A percentile compares a stretch with the other conserved stretches of the same genome.
Evolutionary conservation across 1,139 yeast species (phyloP).

Genomic region (Scheffersomyces stambukii): DNA sequence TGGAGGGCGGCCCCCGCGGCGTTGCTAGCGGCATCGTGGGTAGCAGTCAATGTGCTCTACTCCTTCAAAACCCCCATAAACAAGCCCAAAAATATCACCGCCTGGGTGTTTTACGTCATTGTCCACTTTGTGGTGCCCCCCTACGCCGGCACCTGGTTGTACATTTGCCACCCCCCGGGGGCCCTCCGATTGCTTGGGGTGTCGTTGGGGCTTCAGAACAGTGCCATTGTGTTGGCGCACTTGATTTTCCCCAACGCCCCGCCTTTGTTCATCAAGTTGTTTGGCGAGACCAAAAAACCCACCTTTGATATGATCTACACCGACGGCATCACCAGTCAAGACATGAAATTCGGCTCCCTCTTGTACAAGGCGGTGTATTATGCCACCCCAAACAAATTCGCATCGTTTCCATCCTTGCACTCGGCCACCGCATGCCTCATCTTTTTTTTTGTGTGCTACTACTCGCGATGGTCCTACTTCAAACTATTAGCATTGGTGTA

Average conservation of each 20-base stretch:
- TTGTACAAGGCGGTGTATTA: constrained; percentile 56
- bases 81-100: constrained; percentile 43
- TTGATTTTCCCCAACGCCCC: constrained; percentile 62
- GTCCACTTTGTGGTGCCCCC: constrained; percentile 58
- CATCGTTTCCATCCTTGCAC: constrained; percentile 65
- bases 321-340: constrained; percentile 63
- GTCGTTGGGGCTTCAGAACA: constrained; percentile 54
- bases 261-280: constrained; percentile 62
- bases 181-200: constrained; percentile 47
- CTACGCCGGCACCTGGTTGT: constrained; percentile 57
- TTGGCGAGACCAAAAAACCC: constrained; percentile 52
- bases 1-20: constrained; percentile 19
- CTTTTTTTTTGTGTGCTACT: constrained; percentile 42
- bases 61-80: constrained; percentile 27
- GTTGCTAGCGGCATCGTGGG: constrained; percentile 33
- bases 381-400: constrained; percentile 64
- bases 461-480: constrained; percentile 34
- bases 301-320: constrained; percentile 60
- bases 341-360: constrained; percentile 49
- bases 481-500: constrained; percentile 30
- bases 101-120: constrained; percentile 59
- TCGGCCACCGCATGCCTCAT: constrained; percentile 58
- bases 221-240: constrained; percentile 58
- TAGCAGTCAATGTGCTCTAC: constrained; percentile 36
- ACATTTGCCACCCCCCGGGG: constrained; percentile 62